A percentile compares a stretch with the other conserved stretches of the same genome.
phyloP scores from a whole-genome alignment of 805 yeast genomes.

The Starmerella asiatica region DNA sequence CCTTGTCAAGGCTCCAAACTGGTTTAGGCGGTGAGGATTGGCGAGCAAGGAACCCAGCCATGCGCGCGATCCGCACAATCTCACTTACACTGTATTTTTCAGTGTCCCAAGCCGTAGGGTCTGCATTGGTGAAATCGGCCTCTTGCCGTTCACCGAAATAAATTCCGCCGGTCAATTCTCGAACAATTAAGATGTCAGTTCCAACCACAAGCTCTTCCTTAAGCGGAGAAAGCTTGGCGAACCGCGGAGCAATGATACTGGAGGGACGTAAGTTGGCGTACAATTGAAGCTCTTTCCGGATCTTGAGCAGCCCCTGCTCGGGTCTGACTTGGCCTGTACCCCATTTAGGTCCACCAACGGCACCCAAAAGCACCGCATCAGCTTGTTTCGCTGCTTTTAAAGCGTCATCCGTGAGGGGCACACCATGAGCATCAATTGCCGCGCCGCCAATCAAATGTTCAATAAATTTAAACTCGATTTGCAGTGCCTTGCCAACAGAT shows the following conservation, averaged over 20 bases:
- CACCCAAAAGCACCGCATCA: conserved; percentile 93
- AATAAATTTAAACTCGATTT: conserved; percentile 57
- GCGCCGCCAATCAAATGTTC: conserved; percentile 94
- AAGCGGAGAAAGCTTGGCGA: conserved; percentile 77
- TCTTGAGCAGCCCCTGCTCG: conserved; percentile 88
- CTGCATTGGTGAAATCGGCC: conserved; percentile 61
- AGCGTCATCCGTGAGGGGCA: conserved; percentile 74
- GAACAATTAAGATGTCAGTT: conserved; percentile 81
- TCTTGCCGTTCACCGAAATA: conserved; percentile 94
- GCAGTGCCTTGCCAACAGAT: conserved; percentile 47
- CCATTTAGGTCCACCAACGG: conserved; percentile 99
- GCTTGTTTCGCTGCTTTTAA: conserved; percentile 71
- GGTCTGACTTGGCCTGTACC: conserved; percentile 95
- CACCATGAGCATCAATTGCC: conserved; percentile 93
- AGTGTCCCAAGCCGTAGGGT: conserved; percentile 69
- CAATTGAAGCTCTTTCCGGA: conserved; percentile 83
- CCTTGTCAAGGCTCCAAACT: conserved; percentile 92
- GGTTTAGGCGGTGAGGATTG: conserved; percentile 91
- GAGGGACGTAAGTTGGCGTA: conserved; percentile 97
- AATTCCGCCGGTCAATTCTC: conserved; percentile 96
- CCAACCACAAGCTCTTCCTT: conserved; percentile 76
- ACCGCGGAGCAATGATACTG: conserved; percentile 73
- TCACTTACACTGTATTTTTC: conserved; percentile 85
- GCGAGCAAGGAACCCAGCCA: conserved; percentile 94
- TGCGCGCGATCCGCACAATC: conserved; percentile 88